Conservation (phyloP, 345 rosid genomes). For the Passiflora organensis region DNA sequence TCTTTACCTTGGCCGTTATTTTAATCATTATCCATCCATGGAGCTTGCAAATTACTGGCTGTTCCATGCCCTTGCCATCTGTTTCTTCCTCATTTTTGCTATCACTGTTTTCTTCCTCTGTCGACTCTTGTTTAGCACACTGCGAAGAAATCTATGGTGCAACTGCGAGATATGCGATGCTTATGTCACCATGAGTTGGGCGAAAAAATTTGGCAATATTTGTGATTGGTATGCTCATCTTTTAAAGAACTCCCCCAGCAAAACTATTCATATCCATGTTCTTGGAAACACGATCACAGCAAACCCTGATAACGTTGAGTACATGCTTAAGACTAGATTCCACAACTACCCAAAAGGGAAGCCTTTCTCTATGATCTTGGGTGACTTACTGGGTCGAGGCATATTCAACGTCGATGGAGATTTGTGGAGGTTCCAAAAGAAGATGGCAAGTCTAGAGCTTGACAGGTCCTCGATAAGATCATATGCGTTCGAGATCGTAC, state of each 20-base stretch:
- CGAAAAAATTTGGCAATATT: neutral
- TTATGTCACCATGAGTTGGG: neutral
- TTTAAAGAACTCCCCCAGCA: neutral
- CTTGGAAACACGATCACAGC: neutral
- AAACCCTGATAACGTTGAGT: neutral
- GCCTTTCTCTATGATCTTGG: neutral
- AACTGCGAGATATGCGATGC: neutral
- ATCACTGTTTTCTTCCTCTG: neutral
- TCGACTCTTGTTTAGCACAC: neutral
- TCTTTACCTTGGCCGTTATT: neutral
- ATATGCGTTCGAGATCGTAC: neutral
- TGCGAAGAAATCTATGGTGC: neutral
- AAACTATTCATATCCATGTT: neutral
- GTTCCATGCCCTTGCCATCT: neutral
- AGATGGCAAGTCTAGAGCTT: constrained; percentile 4
- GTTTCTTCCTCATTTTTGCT: neutral
- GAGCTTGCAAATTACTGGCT: neutral
- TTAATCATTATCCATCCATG: neutral
- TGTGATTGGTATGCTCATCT: neutral
- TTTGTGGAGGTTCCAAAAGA: neutral
- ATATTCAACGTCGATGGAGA: constrained; percentile 6
- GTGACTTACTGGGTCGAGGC: constrained; percentile 1
- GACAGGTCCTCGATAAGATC: neutral
- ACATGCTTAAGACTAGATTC: neutral
- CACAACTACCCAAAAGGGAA: neutral